Conservation (phyloP, 2,329 filamentous ascomycete species). For the Fusarium sp. region DNA sequence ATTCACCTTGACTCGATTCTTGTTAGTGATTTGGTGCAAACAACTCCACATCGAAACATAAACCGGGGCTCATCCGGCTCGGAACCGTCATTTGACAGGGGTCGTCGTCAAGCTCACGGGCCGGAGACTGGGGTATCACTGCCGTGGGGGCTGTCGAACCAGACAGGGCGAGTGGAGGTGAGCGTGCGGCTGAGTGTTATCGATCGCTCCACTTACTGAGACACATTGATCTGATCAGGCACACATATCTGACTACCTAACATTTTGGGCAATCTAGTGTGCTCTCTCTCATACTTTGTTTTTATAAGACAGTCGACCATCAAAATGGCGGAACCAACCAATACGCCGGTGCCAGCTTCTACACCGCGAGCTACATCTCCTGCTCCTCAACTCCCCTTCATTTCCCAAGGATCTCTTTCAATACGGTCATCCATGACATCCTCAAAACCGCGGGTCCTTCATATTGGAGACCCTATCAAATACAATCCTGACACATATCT, state of each 20-base stretch:
- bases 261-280: not conserved
- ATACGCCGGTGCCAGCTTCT: constrained; percentile 58
- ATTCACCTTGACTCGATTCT: not conserved
- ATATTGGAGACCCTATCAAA: constrained; percentile 73
- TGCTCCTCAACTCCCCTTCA: constrained; percentile 40
- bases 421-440: constrained; percentile 38
- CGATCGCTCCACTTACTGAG: constrained; percentile 24
- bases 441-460: constrained; percentile 69
- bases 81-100: constrained; percentile 16
- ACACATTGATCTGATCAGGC: constrained; percentile 20
- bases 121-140: constrained; percentile 11
- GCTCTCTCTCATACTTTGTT: not conserved
- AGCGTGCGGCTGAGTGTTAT: constrained; percentile 24
- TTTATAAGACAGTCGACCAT: not conserved
- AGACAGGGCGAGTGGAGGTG: constrained; percentile 13
- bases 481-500: constrained; percentile 61
- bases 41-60: not conserved
- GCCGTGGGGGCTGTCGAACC: constrained; percentile 10
- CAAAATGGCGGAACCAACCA: constrained; percentile 59
- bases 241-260: constrained; percentile 1
- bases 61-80: constrained; percentile 17
- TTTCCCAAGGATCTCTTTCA: constrained; percentile 41
- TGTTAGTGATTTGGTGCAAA: not conserved
- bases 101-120: constrained; percentile 18
- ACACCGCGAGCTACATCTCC: constrained; percentile 58